phyloP scores from a whole-genome alignment of 805 yeast species.

The Cyberlindnera euphorbiiphila region DNA sequence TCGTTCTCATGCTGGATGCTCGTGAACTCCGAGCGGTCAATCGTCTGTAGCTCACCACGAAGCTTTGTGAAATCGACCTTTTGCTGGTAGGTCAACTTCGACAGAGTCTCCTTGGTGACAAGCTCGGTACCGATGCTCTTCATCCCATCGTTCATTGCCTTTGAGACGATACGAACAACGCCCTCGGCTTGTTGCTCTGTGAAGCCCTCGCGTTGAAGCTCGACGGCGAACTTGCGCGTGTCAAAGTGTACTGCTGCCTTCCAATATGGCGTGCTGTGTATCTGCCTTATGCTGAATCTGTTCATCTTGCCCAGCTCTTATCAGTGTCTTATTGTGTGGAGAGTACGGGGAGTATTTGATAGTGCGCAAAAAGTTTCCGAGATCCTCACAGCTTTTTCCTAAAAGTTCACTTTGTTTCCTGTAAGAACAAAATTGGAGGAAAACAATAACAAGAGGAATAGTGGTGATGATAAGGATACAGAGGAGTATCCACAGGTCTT shows the following conservation, averaged over 20 bases:
- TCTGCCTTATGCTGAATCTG: constrained; percentile 1
- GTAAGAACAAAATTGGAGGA: too few species aligned
- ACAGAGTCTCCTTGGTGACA: constrained; percentile 80
- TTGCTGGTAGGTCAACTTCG: constrained; percentile 87
- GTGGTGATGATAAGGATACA: too few species aligned
- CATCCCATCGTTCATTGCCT: constrained; percentile 78
- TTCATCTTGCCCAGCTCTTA: too few species aligned
- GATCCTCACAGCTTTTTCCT: too few species aligned
- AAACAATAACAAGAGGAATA: too few species aligned
- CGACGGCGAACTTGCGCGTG: constrained; percentile 25
- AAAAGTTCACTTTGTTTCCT: too few species aligned
- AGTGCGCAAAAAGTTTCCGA: too few species aligned
- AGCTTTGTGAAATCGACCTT: constrained; percentile 95
- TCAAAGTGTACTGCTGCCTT: constrained; percentile 22
- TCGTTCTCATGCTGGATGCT: constrained; percentile 85
- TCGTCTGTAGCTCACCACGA: constrained; percentile 83
- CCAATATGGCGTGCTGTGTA: constrained; percentile 2
- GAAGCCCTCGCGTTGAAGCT: constrained; percentile 58
- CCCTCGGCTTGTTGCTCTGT: constrained; percentile 72
- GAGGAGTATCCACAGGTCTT: too few species aligned
- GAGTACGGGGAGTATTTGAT: too few species aligned
- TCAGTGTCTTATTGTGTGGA: too few species aligned
- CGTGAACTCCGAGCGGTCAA: constrained; percentile 83
- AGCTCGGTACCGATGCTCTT: constrained; percentile 68
- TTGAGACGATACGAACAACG: constrained; percentile 67